Base-by-base conservation (phyloP, 192 early-diverging fungal species). In the Kappamyces sp. region DNA sequence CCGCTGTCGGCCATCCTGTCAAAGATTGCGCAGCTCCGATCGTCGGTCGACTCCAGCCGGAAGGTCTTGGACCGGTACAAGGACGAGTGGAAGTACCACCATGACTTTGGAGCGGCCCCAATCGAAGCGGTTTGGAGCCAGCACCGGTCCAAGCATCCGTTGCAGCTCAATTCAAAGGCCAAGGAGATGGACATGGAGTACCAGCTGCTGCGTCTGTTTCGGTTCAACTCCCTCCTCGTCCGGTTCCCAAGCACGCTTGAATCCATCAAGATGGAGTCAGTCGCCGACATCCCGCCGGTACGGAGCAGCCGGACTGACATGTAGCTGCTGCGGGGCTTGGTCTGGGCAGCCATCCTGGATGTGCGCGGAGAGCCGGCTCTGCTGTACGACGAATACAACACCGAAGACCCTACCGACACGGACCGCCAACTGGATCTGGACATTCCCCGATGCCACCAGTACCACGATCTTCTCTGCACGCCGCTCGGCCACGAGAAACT, bases 261-360 rank as follows among this genome's bases (percentile, higher is more conserved):
- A 2, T 10, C 8, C 2, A 43, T 62, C 37, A 35, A 33, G 9
- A 33, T 40, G 3, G 61, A 62, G 42, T 32, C 61, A 9, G 10
- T 52, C 1, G n/a, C 37, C 6, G 61, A 52, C 2, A 41, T 62
- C 10, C 61, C 61, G 7, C 7, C 50, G 2, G 47, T 58, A 58
- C 10, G 23, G 39, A 31, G 47, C 31, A 3, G 47, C 5, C 2
- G 47, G 15, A 3, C 3, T 38, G 5, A 8, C 4, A 23, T 79
- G 35, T 79, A 83, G 1, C 55, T 84, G 5, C 49, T 86, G 35
- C 76, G 86, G 3, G 83, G 81, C 13, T 75, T 73, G 59, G 66
- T 87, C 1, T 87, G 86, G 86, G 82, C 86, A 35, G 78, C 79
- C 1, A 72, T 87, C 15, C 54, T 87, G 2, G 78, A 76, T 3